phyloP scores from a whole-genome alignment of 805 yeast species.

The Monosporozyma servazzii region DNA sequence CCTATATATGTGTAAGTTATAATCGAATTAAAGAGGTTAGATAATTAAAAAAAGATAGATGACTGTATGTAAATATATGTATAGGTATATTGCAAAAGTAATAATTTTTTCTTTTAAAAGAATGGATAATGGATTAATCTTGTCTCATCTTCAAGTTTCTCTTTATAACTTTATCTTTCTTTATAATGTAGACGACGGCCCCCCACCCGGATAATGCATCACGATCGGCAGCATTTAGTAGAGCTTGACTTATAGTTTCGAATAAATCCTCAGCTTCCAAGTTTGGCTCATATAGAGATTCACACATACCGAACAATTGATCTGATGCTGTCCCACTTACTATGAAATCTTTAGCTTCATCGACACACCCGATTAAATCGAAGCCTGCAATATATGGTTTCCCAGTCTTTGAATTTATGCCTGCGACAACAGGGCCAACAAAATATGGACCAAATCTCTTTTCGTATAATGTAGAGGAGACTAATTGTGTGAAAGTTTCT shows the following conservation, averaged over 20 bases:
- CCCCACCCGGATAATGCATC: slow-evolving; percentile 99
- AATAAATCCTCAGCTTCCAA: slow-evolving; percentile 91
- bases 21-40: too few species aligned
- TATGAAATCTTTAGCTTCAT: slow-evolving; percentile 86
- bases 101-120: too few species aligned
- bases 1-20: too few species aligned
- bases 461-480: slow-evolving; percentile 82
- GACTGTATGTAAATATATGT: too few species aligned
- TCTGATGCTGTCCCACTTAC: slow-evolving; percentile 96
- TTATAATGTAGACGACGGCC: slow-evolving; percentile 83
- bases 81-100: too few species aligned
- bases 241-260: slow-evolving; percentile 90
- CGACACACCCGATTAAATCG: slow-evolving; percentile 94
- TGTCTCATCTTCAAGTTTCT: slow-evolving; percentile 89
- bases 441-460: slow-evolving; percentile 94
- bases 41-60: too few species aligned
- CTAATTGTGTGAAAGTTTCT: slow-evolving; percentile 83
- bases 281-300: slow-evolving; percentile 86
- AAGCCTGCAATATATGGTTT: slow-evolving; percentile 92
- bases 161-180: slow-evolving; percentile 84
- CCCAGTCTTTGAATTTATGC: slow-evolving; percentile 70
- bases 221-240: slow-evolving; percentile 91
- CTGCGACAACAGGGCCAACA: slow-evolving; percentile 94
- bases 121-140: too few species aligned
- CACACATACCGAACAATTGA: slow-evolving; percentile 98